Conservation (phyloP, 441 rosid species). For the Adansonia madagascariensis region DNA sequence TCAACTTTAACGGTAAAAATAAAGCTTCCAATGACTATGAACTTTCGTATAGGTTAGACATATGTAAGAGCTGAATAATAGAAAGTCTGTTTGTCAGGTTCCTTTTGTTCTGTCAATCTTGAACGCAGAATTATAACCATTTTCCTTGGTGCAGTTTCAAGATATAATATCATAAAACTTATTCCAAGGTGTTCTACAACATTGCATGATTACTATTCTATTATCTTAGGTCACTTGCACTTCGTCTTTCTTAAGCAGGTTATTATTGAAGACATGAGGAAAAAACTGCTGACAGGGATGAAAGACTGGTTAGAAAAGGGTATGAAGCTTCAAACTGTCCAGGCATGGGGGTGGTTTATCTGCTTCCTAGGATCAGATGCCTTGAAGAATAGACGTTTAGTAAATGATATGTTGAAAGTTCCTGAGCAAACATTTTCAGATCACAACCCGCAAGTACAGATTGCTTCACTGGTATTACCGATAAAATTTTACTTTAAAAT, state of each 20-base stretch:
- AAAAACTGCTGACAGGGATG: conserved; percentile 45
- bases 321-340: conserved; percentile 53
- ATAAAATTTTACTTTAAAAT: neutral
- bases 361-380: conserved; percentile 49
- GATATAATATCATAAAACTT: neutral
- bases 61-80: neutral
- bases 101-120: neutral
- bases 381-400: conserved; percentile 44
- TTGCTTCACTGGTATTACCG: conserved; percentile 57
- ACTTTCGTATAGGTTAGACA: neutral
- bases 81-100: neutral
- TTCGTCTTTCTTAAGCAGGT: conserved; percentile 42
- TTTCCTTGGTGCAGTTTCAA: neutral
- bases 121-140: neutral
- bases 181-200: neutral
- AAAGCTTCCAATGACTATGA: neutral
- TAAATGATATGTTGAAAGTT: conserved; percentile 60
- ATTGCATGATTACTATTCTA: conserved; percentile 10
- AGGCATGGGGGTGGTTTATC: conserved; percentile 69
- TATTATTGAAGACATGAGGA: conserved; percentile 47
- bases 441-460: conserved; percentile 55
- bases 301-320: conserved; percentile 51
- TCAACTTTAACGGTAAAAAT: neutral
- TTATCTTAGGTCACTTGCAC: neutral
- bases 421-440: conserved; percentile 61